Conservation (phyloP, 176 grass and related monocot species). For the Juncus effusus region DNA sequence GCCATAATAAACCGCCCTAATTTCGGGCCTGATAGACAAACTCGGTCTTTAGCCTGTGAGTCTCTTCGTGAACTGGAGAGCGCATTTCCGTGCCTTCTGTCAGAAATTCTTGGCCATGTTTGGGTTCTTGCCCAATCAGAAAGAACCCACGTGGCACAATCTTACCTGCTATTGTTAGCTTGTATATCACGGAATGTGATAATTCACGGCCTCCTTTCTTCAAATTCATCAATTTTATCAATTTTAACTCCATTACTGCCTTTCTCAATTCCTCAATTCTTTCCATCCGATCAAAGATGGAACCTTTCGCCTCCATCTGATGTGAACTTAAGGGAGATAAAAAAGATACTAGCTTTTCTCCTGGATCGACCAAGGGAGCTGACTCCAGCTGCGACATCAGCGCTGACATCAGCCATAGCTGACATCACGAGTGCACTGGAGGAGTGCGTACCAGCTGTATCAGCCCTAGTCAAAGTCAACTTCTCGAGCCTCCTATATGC, state of each 20-base stretch:
- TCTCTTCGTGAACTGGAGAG: conserved; percentile 65
- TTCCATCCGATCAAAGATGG: background rate
- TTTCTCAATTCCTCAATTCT: conserved; percentile 42
- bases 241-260: conserved; percentile 52
- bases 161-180: conserved; percentile 80
- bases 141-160: conserved; percentile 70
- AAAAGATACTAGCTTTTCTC: conserved; percentile 63
- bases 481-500: conserved; percentile 70
- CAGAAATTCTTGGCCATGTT: conserved; percentile 52
- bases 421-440: conserved; percentile 50
- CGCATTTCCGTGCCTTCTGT: conserved; percentile 60
- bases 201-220: conserved; percentile 47
- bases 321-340: conserved; percentile 68
- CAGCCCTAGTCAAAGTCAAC: conserved; percentile 80
- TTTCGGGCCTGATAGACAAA: conserved; percentile 64
- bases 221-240: conserved; percentile 52
- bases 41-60: conserved; percentile 74
- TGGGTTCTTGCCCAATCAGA: conserved; percentile 68
- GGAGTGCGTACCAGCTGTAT: conserved; percentile 51
- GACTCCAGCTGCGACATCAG: conserved; percentile 54
- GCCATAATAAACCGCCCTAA: conserved; percentile 64
- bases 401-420: conserved; percentile 50
- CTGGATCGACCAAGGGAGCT: conserved; percentile 71
- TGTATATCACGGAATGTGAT: conserved; percentile 47
- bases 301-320: conserved; percentile 35